A percentile compares a stretch with the other conserved stretches of the same genome.
Evolutionary conservation across 2,329 filamentous ascomycete species (phyloP).

Genomic region (Akanthomyces dipterigenus): DNA sequence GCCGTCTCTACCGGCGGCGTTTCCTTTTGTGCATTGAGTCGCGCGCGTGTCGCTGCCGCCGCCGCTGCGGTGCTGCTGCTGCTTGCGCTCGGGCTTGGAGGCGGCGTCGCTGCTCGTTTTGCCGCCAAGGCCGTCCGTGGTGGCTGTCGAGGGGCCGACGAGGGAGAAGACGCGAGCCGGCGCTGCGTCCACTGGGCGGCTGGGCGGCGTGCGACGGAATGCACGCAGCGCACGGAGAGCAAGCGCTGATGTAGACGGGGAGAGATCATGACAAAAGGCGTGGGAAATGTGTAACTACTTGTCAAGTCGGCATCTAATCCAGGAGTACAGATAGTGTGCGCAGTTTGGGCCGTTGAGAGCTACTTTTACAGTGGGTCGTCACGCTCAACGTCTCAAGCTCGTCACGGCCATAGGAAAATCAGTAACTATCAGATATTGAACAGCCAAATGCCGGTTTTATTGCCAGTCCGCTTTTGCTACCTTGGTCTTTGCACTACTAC

Average conservation of each 20-base stretch:
- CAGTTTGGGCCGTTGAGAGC: background rate
- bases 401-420: background rate
- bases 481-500: background rate
- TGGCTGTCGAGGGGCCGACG: background rate
- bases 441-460: background rate
- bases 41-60: constrained; percentile 18
- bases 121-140: background rate
- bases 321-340: too few relatives aligned
- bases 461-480: background rate
- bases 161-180: background rate
- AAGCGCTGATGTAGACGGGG: background rate
- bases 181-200: background rate
- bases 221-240: background rate
- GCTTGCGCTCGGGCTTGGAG: background rate
- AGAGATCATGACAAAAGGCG: background rate
- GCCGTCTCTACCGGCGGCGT: constrained; percentile 17
- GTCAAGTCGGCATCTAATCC: background rate
- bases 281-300: background rate
- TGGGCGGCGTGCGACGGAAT: background rate
- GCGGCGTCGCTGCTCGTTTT: background rate
- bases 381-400: background rate
- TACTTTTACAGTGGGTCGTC: background rate
- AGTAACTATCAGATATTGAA: background rate
- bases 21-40: constrained; percentile 17
- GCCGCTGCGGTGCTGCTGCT: background rate